Evolutionary conservation across 2,329 filamentous ascomycete genomes (phyloP), one percentile per base, ranked within the genome.

Genomic region (Aureobasidium namibiae): DNA sequence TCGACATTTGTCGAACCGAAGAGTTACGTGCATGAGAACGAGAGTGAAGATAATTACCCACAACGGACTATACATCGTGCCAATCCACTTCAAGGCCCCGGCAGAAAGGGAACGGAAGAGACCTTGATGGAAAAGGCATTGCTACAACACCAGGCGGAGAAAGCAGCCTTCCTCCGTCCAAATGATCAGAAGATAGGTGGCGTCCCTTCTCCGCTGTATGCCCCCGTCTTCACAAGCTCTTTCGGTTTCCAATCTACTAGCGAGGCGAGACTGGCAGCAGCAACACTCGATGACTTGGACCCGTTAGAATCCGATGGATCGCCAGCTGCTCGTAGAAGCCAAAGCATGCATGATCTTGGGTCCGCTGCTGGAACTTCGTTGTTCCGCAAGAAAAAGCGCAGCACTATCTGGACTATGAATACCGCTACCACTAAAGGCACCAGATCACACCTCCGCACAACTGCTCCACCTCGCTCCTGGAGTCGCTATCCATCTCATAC

Each of bases 401-500:
- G 49, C 33, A 56, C 39, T 16, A 18, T 33, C n/a, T 46, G 50
- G 41, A 61, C 52, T 18, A 34, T 33, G 18, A 36, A 45, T 16
- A 49, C 52, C 2, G 29, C 31, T 39, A 39, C 26, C 9, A 50
- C 57, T 3, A 24, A 23, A n/a, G 42, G 18, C 4, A 60, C 36
- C n/a, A 23, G 10, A 13, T 26, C 48, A 18, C 53, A 44, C 14
- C 58, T 34, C 8, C 26, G 39, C 2, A 23, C 70, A 41, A 65
- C 63, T n/a, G 68, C 66, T 4, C 61, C 63, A 3, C 63, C 68
- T 7, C 54, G 60, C n/a, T 67, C 75, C 2, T 80, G 77, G 77
- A 71, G 74, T 26, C 70, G 73, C 2, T 80, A 74, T 42, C 75
- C 77, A 1, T 77, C 74, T 6, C 75, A 79, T 60, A 76, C 72